Conservation (phyloP, 192 early-diverging fungal species). For the Mycoemilia scoparia region DNA sequence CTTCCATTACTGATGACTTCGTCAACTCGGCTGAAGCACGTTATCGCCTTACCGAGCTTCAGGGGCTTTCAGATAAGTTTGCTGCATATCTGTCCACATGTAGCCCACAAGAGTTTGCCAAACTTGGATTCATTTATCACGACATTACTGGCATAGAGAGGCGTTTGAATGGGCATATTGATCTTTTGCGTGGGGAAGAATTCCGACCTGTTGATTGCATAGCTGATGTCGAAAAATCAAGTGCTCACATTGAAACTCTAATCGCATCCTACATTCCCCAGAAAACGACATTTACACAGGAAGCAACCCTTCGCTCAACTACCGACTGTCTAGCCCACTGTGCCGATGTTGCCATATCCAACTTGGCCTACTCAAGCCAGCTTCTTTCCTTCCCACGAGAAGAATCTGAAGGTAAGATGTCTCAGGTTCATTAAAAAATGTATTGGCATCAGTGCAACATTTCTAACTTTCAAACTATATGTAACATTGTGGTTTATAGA, state of each 20-base stretch:
- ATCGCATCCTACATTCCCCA: conserved; percentile 38
- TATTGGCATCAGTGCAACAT: too few relatives aligned
- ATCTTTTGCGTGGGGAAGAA: conserved; percentile 61
- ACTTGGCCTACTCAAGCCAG: conserved; percentile 26
- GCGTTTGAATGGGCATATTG: conserved; percentile 53
- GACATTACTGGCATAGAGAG: conserved; percentile 66
- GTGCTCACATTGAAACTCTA: conserved; percentile 45
- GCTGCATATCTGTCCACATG: conserved; percentile 46
- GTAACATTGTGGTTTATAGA: not conserved
- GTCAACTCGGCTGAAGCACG: conserved; percentile 24
- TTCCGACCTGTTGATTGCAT: conserved; percentile 45
- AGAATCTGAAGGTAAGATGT: not conserved
- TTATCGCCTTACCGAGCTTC: conserved; percentile 25
- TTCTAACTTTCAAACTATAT: not conserved
- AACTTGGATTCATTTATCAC: conserved; percentile 51
- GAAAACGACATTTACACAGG: conserved; percentile 22
- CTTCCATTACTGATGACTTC: conserved; percentile 30
- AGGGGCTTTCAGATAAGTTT: conserved; percentile 47
- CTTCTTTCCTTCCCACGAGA: conserved; percentile 3
- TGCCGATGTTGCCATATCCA: conserved; percentile 43
- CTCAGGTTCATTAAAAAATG: not conserved
- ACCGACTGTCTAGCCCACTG: conserved; percentile 39
- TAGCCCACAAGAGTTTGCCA: conserved; percentile 47
- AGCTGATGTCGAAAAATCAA: conserved; percentile 44
- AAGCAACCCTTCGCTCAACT: conserved; percentile 32